Percentiles rank a stretch among this genome's conserved stretches.
phyloP scores from a whole-genome alignment of 345 rosid genomes.

The Syzygium jambos region DNA sequence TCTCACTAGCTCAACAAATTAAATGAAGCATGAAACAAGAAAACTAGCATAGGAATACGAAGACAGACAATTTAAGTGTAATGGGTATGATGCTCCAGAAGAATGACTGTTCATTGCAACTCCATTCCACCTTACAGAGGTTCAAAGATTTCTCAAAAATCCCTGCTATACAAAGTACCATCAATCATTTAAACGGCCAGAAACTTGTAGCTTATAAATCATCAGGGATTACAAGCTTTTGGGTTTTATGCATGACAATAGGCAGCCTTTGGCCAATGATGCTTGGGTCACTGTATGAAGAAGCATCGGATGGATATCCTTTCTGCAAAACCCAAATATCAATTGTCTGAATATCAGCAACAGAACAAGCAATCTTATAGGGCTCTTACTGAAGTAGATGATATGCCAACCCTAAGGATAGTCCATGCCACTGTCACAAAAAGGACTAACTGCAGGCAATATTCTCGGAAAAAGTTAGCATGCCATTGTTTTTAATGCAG shows the following conservation, averaged over 20 bases:
- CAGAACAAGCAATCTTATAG: background rate
- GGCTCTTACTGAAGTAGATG: background rate
- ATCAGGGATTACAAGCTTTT: slow-evolving; percentile 54
- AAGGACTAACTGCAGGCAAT: background rate
- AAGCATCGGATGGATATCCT: slow-evolving; percentile 77
- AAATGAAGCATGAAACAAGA: background rate
- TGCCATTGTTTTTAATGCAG: background rate
- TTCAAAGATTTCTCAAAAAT: background rate
- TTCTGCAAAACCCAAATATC: slow-evolving; percentile 47
- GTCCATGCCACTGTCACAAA: background rate
- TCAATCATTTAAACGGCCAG: slow-evolving; percentile 3
- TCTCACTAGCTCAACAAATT: background rate
- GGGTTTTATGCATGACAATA: slow-evolving; percentile 55
- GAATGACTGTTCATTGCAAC: background rate
- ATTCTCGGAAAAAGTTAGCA: background rate
- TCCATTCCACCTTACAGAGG: background rate
- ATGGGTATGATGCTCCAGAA: background rate
- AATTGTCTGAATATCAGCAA: background rate
- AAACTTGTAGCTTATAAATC: slow-evolving; percentile 14
- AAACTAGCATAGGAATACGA: background rate
- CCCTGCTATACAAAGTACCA: background rate
- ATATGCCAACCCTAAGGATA: background rate
- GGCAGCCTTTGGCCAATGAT: slow-evolving; percentile 82
- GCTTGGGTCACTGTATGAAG: slow-evolving; percentile 79
- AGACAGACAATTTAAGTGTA: background rate